A percentile compares a stretch with the other conserved stretches of the same genome.
Conservation (phyloP, 1,284 basidiomycete genomes). For the Ustilago lituana region DNA sequence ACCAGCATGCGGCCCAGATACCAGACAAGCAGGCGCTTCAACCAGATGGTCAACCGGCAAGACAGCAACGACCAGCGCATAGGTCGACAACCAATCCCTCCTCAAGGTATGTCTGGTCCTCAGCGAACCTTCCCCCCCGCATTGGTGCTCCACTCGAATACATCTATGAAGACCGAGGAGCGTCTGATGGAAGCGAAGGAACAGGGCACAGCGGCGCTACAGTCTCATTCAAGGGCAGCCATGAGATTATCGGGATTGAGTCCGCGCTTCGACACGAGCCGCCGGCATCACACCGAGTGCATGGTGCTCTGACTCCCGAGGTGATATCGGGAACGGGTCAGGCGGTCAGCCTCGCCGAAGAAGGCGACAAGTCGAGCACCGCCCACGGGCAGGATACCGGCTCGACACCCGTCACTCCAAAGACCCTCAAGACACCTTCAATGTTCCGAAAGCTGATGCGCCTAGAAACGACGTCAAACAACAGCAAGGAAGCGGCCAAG, state of each 20-base stretch:
- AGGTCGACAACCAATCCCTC: too few relatives aligned
- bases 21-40: neutral
- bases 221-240: constrained; percentile 18
- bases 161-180: constrained; percentile 25
- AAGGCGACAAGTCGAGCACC: constrained; percentile 1
- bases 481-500: too few relatives aligned
- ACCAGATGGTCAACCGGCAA: neutral
- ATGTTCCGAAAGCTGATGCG: constrained; percentile 19
- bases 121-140: neutral
- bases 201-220: constrained; percentile 18
- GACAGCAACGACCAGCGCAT: too few relatives aligned
- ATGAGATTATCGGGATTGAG: constrained; percentile 21
- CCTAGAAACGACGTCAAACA: constrained; percentile 8
- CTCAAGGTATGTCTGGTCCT: constrained; percentile 1
- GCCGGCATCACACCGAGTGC: constrained; percentile 3
- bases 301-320: constrained; percentile 1
- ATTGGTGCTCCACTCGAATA: constrained; percentile 25
- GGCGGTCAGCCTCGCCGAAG: constrained; percentile 12
- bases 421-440: constrained; percentile 4
- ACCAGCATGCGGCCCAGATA: too few relatives aligned
- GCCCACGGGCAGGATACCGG: neutral
- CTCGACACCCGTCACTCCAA: constrained; percentile 11
- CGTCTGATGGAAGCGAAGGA: constrained; percentile 12
- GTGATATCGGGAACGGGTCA: constrained; percentile 5
- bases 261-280: constrained; percentile 22